Evolutionary conservation across 176 grass and related monocot species (phyloP), one percentile per base, ranked within the genome.

Genomic region (Bromus sterilis): DNA sequence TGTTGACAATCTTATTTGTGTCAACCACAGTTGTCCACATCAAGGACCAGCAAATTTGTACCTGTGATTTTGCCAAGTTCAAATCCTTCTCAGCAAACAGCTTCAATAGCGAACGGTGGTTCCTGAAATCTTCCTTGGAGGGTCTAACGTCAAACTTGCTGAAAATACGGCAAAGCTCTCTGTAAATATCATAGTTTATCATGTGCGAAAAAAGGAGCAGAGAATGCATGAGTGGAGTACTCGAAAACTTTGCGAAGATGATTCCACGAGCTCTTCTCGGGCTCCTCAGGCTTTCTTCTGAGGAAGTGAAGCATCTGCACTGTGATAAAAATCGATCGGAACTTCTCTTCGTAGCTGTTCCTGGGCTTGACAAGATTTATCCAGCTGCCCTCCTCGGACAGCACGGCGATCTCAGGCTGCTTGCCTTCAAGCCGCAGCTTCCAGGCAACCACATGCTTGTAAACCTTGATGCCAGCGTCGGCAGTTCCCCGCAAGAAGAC

Each of bases 61-160:
- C 96, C 88, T 89, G 40, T 78, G 88, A 98, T 84, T 89, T 93
- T 79, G 76, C 69, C n/a, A 98, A 83, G 49, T 53, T 66, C 4
- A 69, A 16, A 86, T 95, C 88, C 58, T 71, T 93, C 63, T 91
- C 86, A 9, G 44, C 77, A 23, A 91, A 93, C 24, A 84, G 66
- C 82, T 86, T 88, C 48, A 98, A 86, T 39, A 98, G 86, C 13
- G 85, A 75, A 56, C 36, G 21, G 71, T 98, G 93, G 66, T 83
- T 80, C 76, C 81, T 87, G 30, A 95, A 86, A 79, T 98, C 93
- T 30, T 88, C 84, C 31, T 77, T 77, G 6, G 88, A 95, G 43
- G 96, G 90, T 58, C 84, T 86, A 56, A 59, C 73, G 60, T 98
- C 93, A 78, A 95, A 93, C 42, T 87, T 91, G 72, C 96, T 98